A percentile compares a stretch with the other conserved stretches of the same genome.
These are phyloP conservation scores for Colletotrichum sp. DNA, from an alignment of 2,329 filamentous ascomycete species.

Conservation along the genomic window DNA sequence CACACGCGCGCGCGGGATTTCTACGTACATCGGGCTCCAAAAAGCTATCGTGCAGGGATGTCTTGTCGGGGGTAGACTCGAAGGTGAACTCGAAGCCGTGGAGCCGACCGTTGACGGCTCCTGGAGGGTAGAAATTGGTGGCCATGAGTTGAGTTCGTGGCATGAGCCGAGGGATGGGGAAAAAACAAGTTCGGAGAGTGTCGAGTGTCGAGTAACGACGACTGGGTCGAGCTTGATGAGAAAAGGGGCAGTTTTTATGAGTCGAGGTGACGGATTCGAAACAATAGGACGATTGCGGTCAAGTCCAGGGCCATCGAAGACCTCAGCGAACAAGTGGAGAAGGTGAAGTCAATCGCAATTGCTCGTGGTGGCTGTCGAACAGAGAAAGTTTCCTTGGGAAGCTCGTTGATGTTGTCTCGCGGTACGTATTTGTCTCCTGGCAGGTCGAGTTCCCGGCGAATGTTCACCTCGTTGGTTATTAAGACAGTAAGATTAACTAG, in stretches of 20 bases:
- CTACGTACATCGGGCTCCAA: conserved; percentile 19
- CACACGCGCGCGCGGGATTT: not conserved
- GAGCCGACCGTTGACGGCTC: conserved; percentile 7
- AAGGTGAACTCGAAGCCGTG: conserved; percentile 22
- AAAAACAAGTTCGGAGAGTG: not conserved
- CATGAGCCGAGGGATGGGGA: not conserved
- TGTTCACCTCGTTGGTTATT: not conserved
- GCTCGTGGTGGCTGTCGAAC: not conserved
- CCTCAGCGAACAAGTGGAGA: conserved; percentile 8
- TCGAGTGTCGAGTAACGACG: not conserved
- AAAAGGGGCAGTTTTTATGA: not conserved
- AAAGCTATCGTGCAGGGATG: conserved; percentile 21
- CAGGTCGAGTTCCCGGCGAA: not conserved
- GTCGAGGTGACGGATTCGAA: conserved; percentile 3
- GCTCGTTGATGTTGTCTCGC: not conserved
- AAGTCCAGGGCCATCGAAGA: not conserved
- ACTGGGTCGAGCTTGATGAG: not conserved
- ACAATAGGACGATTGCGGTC: conserved; percentile 1
- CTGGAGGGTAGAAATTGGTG: not conserved
- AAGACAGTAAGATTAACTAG: not conserved
- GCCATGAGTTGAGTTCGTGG: conserved; percentile 7
- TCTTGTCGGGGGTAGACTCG: conserved; percentile 19
- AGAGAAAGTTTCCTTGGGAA: not conserved
- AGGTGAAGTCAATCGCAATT: not conserved
- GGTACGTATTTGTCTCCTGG: not conserved